Evolutionary conservation across 108 stramenopile species (phyloP).

Genomic region (Mediolabrus comicus): DNA sequence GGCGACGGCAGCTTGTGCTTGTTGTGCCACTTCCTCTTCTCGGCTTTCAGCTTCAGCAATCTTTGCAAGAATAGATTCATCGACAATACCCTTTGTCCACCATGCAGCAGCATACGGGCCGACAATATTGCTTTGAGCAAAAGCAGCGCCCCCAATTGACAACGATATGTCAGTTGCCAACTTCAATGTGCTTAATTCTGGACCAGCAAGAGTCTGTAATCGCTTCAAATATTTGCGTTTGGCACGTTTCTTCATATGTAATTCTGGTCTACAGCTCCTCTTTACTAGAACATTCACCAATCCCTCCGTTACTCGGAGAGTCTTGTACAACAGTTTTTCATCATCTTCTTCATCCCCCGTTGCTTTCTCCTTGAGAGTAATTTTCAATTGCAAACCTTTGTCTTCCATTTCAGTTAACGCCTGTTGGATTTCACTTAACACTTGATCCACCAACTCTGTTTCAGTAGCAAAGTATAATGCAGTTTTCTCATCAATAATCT

Average conservation of each 20-base stretch:
- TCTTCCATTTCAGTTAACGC: constrained; percentile 33
- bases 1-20: constrained; percentile 1
- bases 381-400: constrained; percentile 9
- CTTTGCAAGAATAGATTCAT: constrained; percentile 17
- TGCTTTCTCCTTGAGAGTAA: constrained; percentile 7
- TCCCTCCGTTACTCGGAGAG: constrained; percentile 10
- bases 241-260: constrained; percentile 51
- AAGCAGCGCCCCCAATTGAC: constrained; percentile 14
- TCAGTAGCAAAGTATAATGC: constrained; percentile 37
- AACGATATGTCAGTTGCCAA: constrained; percentile 36
- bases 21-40: constrained; percentile 10
- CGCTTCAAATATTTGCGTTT: constrained; percentile 24
- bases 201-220: constrained; percentile 35
- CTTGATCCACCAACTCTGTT: constrained; percentile 33
- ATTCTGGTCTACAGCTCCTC: constrained; percentile 36
- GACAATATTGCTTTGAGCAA: constrained; percentile 17
- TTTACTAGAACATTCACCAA: constrained; percentile 29
- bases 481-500: constrained; percentile 33
- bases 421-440: constrained; percentile 15
- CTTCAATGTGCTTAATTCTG: constrained; percentile 23
- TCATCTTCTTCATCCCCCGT: constrained; percentile 2
- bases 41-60: constrained; percentile 12
- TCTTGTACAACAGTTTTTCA: constrained; percentile 7
- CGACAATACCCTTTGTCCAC: constrained; percentile 30
- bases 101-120: constrained; percentile 30